Conservation (phyloP, 2,329 filamentous ascomycete genomes). For the Clarireedia paspali region DNA sequence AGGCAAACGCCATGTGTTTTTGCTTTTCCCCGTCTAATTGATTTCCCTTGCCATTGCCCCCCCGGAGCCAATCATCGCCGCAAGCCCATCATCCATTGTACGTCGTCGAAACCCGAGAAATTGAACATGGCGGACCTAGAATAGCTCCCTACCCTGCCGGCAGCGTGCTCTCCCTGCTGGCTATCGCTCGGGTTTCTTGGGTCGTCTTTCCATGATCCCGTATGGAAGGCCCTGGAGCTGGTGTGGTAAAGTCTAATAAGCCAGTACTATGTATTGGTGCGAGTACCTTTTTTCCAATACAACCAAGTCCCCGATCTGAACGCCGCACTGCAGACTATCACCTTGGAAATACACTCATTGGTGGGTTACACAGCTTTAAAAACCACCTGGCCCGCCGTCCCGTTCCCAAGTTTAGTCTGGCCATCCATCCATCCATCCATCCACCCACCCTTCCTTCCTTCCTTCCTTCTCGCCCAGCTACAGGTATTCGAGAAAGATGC, state of each 20-base stretch:
- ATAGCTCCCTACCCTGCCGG: slow-evolving; percentile 5
- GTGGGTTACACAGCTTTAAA: not conserved
- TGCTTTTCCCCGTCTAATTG: not conserved
- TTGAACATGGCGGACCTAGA: not conserved
- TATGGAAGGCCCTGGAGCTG: not conserved
- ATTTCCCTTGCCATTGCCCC: not conserved
- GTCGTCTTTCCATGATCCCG: not conserved
- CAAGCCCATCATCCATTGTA: not conserved
- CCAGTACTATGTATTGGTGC: too few species aligned
- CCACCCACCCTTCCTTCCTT: not conserved
- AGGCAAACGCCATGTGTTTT: not conserved
- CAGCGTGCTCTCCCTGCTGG: slow-evolving; percentile 2
- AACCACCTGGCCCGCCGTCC: not conserved
- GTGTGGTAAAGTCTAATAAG: not conserved
- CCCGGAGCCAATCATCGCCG: not conserved
- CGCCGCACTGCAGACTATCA: not conserved
- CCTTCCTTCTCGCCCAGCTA: not conserved
- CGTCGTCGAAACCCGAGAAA: slow-evolving; percentile 6
- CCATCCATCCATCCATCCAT: too few species aligned
- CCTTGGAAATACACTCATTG: not conserved
- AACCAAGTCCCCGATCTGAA: not conserved
- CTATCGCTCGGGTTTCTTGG: not conserved
- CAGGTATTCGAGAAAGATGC: not conserved
- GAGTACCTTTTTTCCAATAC: not conserved
- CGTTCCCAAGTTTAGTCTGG: not conserved